Conservation (phyloP, 192 early-diverging fungal genomes). For the Backusella luteola region DNA sequence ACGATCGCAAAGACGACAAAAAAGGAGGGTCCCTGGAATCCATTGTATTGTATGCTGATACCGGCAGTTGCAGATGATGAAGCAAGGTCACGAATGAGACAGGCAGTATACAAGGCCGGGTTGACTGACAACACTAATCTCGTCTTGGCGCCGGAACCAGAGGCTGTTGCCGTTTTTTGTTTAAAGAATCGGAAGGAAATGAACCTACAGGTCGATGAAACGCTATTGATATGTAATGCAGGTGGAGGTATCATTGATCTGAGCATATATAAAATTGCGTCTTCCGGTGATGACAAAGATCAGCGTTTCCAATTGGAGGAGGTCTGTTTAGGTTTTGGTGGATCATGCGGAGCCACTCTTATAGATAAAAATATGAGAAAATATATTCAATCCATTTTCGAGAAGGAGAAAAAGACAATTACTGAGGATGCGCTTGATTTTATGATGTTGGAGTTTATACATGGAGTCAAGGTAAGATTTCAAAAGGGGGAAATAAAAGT, state of each 20-base stretch:
- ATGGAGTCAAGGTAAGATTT: neutral
- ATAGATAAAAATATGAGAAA: neutral
- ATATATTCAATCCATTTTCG: neutral
- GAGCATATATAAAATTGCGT: neutral
- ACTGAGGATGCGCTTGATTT: neutral
- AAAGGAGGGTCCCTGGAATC: neutral
- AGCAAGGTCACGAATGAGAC: neutral
- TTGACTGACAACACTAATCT: neutral
- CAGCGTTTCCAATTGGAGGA: neutral
- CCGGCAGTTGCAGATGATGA: neutral
- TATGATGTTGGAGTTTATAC: neutral
- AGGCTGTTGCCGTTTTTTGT: neutral
- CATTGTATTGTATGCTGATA: neutral
- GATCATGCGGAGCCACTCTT: neutral
- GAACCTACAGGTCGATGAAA: neutral
- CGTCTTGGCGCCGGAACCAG: neutral
- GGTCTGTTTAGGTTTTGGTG: neutral
- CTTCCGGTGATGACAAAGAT: neutral
- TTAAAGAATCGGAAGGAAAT: neutral
- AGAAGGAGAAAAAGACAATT: neutral
- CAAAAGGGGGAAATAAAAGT: neutral
- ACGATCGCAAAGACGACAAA: neutral
- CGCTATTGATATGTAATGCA: neutral
- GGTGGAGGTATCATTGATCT: conserved; percentile 1
- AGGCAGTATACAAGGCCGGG: neutral